Conservation (phyloP, 176 grass and related monocot species). For the Saccharum officinarum region DNA sequence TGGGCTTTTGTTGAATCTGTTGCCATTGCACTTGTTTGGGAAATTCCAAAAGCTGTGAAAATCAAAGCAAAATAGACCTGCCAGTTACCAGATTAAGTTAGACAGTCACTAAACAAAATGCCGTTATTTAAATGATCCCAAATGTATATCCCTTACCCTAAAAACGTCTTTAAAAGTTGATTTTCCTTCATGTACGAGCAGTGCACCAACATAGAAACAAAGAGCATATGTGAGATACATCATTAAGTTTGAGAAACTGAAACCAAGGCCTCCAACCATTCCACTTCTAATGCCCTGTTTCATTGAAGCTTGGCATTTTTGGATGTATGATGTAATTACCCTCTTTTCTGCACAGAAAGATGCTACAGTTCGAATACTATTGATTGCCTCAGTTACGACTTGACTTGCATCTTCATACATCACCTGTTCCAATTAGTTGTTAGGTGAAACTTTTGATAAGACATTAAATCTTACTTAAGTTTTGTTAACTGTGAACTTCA, state of each 20-base stretch:
- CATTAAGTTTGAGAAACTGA: slow-evolving; percentile 47
- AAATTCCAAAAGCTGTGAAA: slow-evolving; percentile 58
- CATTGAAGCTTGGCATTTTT: slow-evolving; percentile 58
- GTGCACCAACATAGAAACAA: slow-evolving; percentile 68
- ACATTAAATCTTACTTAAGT: slow-evolving; percentile 4
- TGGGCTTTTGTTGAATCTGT: slow-evolving; percentile 58
- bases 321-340: slow-evolving; percentile 39
- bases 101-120: neutral
- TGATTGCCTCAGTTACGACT: slow-evolving; percentile 54
- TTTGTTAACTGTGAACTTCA: neutral
- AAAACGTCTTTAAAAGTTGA: slow-evolving; percentile 61
- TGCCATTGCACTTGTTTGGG: slow-evolving; percentile 56
- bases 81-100: neutral
- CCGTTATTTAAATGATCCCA: slow-evolving; percentile 4
- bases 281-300: slow-evolving; percentile 57
- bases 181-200: slow-evolving; percentile 40
- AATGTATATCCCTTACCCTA: slow-evolving; percentile 43
- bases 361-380: slow-evolving; percentile 55
- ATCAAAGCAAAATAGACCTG: slow-evolving; percentile 66
- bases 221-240: slow-evolving; percentile 58
- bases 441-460: neutral
- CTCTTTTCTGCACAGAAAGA: slow-evolving; percentile 66
- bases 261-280: slow-evolving; percentile 52
- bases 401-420: slow-evolving; percentile 77
- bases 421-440: slow-evolving; percentile 27